phyloP scores from a whole-genome alignment of 2,329 filamentous ascomycete genomes.

The Cladophialophora immunda region DNA sequence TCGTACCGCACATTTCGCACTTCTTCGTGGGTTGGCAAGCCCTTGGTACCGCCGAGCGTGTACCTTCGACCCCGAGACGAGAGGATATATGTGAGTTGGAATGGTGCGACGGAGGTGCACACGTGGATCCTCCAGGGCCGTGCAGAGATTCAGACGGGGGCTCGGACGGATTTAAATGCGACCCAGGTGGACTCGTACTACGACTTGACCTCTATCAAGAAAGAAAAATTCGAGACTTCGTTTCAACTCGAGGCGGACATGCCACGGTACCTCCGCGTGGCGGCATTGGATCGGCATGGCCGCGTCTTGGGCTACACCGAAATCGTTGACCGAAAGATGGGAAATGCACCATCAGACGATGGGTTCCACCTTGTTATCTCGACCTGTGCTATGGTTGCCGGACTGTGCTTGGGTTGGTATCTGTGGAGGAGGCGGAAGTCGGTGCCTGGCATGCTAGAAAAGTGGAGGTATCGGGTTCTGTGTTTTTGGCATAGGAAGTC shows the following conservation, averaged over 20 bases:
- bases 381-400: background rate
- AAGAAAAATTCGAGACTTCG: constrained; percentile 9
- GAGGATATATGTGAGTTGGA: constrained; percentile 51
- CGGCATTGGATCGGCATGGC: constrained; percentile 12
- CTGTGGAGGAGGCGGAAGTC: background rate
- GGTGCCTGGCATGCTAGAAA: background rate
- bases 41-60: constrained; percentile 38
- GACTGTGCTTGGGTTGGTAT: background rate
- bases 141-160: background rate
- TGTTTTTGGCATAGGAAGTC: background rate
- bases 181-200: background rate
- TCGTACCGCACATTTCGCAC: constrained; percentile 64
- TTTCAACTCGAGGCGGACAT: background rate
- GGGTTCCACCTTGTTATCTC: background rate
- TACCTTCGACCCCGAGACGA: background rate
- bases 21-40: constrained; percentile 59
- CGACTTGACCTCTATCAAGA: constrained; percentile 6
- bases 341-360: constrained; percentile 2
- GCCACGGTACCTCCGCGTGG: constrained; percentile 12
- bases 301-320: constrained; percentile 4
- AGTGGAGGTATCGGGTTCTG: background rate
- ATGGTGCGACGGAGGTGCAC: constrained; percentile 54
- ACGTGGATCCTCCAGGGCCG: constrained; percentile 21
- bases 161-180: background rate
- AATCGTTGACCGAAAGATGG: constrained; percentile 3